Evolutionary conservation across 805 yeast genomes (phyloP).

Genomic region (Yarrowia sp.): DNA sequence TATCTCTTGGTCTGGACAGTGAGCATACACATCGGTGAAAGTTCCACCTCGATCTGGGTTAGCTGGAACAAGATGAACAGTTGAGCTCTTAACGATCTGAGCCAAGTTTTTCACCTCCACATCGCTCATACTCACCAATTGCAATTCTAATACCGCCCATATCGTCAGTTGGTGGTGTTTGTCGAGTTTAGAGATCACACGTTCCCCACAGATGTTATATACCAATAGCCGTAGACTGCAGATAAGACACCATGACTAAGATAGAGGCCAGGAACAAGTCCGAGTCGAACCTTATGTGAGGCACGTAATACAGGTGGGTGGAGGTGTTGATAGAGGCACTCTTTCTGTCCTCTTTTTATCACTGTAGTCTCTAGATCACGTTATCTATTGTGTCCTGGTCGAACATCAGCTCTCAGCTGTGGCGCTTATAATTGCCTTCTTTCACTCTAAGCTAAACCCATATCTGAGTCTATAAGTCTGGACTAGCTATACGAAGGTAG

Average conservation of each 20-base stretch:
- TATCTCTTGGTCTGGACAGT: conserved; percentile 57
- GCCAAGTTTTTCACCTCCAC: too few relatives aligned
- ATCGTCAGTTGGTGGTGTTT: not conserved
- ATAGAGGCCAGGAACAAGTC: not conserved
- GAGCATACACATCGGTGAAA: conserved; percentile 78
- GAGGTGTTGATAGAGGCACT: too few relatives aligned
- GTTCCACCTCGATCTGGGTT: conserved; percentile 76
- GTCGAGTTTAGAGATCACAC: not conserved
- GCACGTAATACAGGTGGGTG: too few relatives aligned
- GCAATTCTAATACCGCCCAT: conserved; percentile 38
- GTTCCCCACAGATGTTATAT: conserved; percentile 27
- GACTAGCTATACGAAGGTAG: not conserved
- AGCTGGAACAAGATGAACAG: not conserved
- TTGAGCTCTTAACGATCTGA: too few relatives aligned
- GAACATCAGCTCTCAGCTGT: too few relatives aligned
- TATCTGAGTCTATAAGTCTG: too few relatives aligned
- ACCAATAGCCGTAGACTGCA: conserved; percentile 29
- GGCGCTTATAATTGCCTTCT: too few relatives aligned
- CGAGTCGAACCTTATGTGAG: conserved; percentile 13
- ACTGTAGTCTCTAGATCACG: too few relatives aligned
- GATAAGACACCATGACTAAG: conserved; percentile 18
- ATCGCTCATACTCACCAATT: conserved; percentile 23
- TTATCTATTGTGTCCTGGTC: too few relatives aligned
- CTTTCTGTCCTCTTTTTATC: too few relatives aligned
- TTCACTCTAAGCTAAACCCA: too few relatives aligned